Conservation (phyloP, 2,329 filamentous ascomycete genomes). For the Coniochaeta ligniaria region DNA sequence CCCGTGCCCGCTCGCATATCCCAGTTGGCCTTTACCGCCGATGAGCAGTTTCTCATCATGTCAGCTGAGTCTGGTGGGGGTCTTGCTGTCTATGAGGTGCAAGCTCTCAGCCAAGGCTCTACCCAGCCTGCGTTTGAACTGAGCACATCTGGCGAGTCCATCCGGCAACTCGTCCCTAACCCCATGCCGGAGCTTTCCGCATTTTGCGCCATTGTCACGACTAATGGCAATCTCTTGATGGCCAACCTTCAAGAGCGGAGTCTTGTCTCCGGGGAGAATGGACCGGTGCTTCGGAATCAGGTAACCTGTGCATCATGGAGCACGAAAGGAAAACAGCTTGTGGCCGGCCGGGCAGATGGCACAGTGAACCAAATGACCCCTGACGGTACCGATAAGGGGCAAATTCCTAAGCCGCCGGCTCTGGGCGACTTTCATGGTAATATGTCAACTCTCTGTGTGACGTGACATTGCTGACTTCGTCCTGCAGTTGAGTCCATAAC, state of each 20-base stretch:
- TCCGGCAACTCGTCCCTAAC: constrained; percentile 74
- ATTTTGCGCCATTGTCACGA: constrained; percentile 74
- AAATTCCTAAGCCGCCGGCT: constrained; percentile 70
- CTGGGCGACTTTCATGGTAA: constrained; percentile 51
- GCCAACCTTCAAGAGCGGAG: constrained; percentile 67
- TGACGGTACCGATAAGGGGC: constrained; percentile 67
- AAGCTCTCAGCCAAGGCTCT: constrained; percentile 57
- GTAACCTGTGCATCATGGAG: constrained; percentile 91
- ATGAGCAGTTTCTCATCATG: constrained; percentile 77
- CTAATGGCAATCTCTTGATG: constrained; percentile 73
- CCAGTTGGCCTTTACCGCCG: constrained; percentile 85
- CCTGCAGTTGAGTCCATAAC: constrained; percentile 61
- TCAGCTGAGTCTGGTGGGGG: constrained; percentile 77
- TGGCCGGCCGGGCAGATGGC: constrained; percentile 78
- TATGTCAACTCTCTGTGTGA: neutral
- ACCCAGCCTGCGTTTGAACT: constrained; percentile 68
- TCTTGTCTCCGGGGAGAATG: constrained; percentile 51
- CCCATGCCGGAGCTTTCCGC: constrained; percentile 66
- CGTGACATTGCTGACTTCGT: neutral
- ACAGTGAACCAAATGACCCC: constrained; percentile 77
- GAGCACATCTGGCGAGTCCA: constrained; percentile 63
- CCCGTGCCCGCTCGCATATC: constrained; percentile 69
- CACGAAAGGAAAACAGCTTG: constrained; percentile 83
- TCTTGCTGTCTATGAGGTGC: constrained; percentile 74
- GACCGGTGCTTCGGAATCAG: constrained; percentile 59